phyloP scores from a whole-genome alignment of 495 filamentous ascomycete genomes.

The Rhizodiscina lignyota region DNA sequence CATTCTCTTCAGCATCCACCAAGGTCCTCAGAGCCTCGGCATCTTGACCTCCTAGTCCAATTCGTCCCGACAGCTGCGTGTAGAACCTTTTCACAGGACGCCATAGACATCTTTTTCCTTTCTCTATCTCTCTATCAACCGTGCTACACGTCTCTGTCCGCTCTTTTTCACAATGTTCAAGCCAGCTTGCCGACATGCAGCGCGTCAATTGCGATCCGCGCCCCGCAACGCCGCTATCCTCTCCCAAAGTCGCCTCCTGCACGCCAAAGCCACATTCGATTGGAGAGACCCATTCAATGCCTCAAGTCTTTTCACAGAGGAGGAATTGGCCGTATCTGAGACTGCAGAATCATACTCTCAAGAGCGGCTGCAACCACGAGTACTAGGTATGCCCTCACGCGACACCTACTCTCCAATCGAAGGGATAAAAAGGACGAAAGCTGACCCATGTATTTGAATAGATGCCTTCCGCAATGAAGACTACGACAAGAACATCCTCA shows the following conservation, averaged over 20 bases:
- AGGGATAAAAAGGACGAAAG: no score
- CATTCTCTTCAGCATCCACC: no score
- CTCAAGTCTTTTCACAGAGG: conserved; percentile 62
- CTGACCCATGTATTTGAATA: no score
- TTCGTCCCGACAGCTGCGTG: no score
- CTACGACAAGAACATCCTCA: conserved; percentile 75
- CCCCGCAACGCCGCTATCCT: conserved; percentile 14
- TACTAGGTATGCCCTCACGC: conserved; percentile 55
- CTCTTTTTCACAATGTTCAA: conserved; percentile 2
- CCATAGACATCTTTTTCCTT: no score
- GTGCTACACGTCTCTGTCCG: no score
- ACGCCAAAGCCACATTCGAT: conserved; percentile 40
- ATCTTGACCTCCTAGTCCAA: no score
- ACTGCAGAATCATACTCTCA: conserved; percentile 88
- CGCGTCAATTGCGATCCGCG: conserved; percentile 18
- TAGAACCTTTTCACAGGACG: no score
- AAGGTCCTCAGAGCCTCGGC: no score
- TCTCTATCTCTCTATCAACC: no score
- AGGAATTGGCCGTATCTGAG: conserved; percentile 77
- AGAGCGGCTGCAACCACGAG: conserved; percentile 66
- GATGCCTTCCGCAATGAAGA: conserved; percentile 91
- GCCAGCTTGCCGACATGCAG: conserved; percentile 7
- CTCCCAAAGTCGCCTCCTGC: conserved; percentile 33
- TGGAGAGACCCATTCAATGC: conserved; percentile 83
- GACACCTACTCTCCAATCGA: no score